phyloP scores from a whole-genome alignment of 768 basidiomycete species.

The Rhodotorula paludigena region DNA sequence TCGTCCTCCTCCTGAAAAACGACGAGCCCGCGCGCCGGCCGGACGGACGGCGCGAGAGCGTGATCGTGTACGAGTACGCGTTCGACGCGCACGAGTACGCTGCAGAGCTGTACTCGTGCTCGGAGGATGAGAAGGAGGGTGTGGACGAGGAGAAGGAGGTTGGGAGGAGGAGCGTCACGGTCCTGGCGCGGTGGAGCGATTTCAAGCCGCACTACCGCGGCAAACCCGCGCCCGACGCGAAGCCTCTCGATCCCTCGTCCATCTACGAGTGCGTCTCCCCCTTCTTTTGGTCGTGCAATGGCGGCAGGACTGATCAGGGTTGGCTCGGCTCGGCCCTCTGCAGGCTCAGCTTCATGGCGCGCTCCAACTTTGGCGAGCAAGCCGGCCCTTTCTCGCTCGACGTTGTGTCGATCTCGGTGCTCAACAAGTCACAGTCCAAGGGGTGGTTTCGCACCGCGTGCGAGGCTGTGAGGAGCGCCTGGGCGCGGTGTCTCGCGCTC shows the following conservation, averaged over 20 bases:
- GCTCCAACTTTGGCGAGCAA: conserved; percentile 41
- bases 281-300: background rate
- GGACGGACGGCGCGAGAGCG: conserved; percentile 38
- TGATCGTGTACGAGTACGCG: conserved; percentile 34
- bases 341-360: conserved; percentile 42
- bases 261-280: conserved; percentile 33
- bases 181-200: conserved; percentile 26
- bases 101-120: background rate
- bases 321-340: background rate
- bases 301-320: too few relatives aligned
- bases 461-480: background rate
- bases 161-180: conserved; percentile 6
- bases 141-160: background rate
- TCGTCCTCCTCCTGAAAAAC: conserved; percentile 34
- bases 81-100: conserved; percentile 1
- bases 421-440: background rate
- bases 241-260: conserved; percentile 30
- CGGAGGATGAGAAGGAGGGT: background rate
- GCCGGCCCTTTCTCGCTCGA: conserved; percentile 36
- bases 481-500: too few relatives aligned
- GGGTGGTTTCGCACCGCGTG: background rate
- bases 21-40: conserved; percentile 20
- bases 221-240: conserved; percentile 26
- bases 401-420: conserved; percentile 15
- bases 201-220: conserved; percentile 39